A percentile compares a stretch with the other conserved stretches of the same genome.
These are phyloP conservation scores for Russula sp. DNA, from an alignment of 768 basidiomycete species.

Conservation along the genomic window DNA sequence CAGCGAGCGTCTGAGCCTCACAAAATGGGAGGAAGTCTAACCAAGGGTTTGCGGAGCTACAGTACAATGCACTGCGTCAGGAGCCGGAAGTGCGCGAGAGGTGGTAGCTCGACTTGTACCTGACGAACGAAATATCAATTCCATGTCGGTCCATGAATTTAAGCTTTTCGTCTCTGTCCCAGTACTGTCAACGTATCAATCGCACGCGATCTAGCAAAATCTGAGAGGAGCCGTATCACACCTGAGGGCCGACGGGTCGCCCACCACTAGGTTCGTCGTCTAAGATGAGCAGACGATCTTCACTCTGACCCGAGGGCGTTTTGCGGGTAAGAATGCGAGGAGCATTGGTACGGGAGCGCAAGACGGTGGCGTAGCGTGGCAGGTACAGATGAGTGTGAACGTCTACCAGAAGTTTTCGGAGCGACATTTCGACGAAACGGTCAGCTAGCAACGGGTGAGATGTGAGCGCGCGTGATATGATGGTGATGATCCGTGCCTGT, in stretches of 20 bases:
- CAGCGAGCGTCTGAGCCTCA: slow-evolving; percentile 58
- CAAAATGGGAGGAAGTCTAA: slow-evolving; percentile 73
- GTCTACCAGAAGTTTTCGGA: slow-evolving; percentile 52
- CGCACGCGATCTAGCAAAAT: neutral
- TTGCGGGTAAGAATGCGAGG: slow-evolving; percentile 57
- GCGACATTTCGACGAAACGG: neutral
- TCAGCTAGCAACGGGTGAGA: neutral
- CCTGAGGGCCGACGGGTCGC: slow-evolving; percentile 73
- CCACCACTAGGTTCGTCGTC: slow-evolving; percentile 76
- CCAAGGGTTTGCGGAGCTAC: slow-evolving; percentile 85
- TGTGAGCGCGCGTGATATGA: no score
- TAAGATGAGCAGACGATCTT: slow-evolving; percentile 70
- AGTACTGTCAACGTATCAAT: slow-evolving; percentile 41
- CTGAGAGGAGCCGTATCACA: slow-evolving; percentile 21
- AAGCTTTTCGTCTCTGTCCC: slow-evolving; percentile 71
- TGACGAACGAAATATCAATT: slow-evolving; percentile 73
- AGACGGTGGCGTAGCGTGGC: slow-evolving; percentile 64
- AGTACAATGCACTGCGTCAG: neutral
- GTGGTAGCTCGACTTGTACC: slow-evolving; percentile 32
- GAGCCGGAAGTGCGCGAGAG: neutral
- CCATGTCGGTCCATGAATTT: slow-evolving; percentile 80
- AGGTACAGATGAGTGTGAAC: slow-evolving; percentile 85
- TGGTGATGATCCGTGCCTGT: neutral
- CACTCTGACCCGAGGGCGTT: slow-evolving; percentile 39
- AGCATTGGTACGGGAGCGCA: slow-evolving; percentile 54